Base-by-base conservation (phyloP, 2,329 filamentous ascomycete species). In the Aspergillus texensis region DNA sequence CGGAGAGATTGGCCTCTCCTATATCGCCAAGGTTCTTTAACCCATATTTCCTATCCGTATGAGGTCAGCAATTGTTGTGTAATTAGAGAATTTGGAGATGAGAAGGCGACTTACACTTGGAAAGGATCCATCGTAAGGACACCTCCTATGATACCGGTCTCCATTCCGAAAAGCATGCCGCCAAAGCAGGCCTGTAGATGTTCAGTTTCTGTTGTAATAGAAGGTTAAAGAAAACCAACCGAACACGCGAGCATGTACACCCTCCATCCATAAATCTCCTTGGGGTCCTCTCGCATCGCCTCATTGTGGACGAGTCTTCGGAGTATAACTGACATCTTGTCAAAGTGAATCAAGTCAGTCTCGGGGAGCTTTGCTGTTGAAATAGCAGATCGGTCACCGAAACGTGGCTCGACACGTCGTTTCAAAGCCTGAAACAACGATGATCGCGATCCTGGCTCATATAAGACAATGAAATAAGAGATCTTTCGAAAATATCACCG, bases 251-350 rank as follows among this genome's bases (percentile, higher is more conserved):
- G 81, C 62, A 83, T 83, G 67, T 89, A 86, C 32, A 89, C 87
- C 61, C 88, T 84, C 88, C 88, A 91, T 71, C 88, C 88, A 77
- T 91, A 91, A 63, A 91, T 88, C 73, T 90, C 85, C 24, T 83
- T 81, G 21, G 89, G 89, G 72, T 91, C 89, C 41, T 80, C 77
- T 72, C 84, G 88, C 86, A 92, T 91, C 52, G 90, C 86, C 75
- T 92, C 88, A 81, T 91, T 91, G 77, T 85, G 85, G 69, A 90
- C 84, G 71, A 90, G 80, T 69, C 78, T 79, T 69, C 81, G 81
- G 61, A 90, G 82, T 68, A 88, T 74, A 61, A 67, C 69, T 56
- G 74, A 70, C 73, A 85, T 84, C 59, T 43, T 75, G 70, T 57
- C 59, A 68, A 63, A 11, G 14, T 62, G 4, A 19, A 52, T 32